Percentiles rank a stretch among this genome's conserved stretches.
Conservation (phyloP, 2,329 filamentous ascomycete species). For the Pseudogymnoascus sp. region DNA sequence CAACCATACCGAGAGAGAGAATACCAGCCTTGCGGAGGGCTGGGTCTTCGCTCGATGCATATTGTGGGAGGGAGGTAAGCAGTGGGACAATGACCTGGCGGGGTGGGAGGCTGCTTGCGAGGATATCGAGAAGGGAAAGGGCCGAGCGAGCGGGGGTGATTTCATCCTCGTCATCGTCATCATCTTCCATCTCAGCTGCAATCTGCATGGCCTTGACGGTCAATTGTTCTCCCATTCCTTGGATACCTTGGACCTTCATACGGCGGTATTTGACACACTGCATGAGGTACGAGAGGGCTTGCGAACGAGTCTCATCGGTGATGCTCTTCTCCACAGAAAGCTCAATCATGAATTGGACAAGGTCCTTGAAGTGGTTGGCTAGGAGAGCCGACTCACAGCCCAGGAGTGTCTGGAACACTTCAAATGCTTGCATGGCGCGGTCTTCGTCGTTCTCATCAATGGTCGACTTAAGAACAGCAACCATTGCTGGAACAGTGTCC, state of each 20-base stretch:
- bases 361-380: slow-evolving; percentile 76
- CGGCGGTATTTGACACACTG: slow-evolving; percentile 87
- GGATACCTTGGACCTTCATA: slow-evolving; percentile 88
- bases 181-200: slow-evolving; percentile 76
- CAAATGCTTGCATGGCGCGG: slow-evolving; percentile 81
- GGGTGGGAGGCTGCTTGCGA: slow-evolving; percentile 80
- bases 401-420: slow-evolving; percentile 93
- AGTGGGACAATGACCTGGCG: slow-evolving; percentile 91
- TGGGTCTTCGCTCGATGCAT: slow-evolving; percentile 65
- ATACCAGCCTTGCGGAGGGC: slow-evolving; percentile 85
- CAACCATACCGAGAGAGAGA: slow-evolving; percentile 83
- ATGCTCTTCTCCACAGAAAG: slow-evolving; percentile 67
- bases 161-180: slow-evolving; percentile 73
- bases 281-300: slow-evolving; percentile 89
- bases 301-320: slow-evolving; percentile 77
- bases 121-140: slow-evolving; percentile 78
- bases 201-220: slow-evolving; percentile 85
- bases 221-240: slow-evolving; percentile 73
- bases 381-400: slow-evolving; percentile 81
- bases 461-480: slow-evolving; percentile 76
- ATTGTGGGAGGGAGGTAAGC: slow-evolving; percentile 75
- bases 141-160: slow-evolving; percentile 78
- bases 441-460: slow-evolving; percentile 78
- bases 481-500: slow-evolving; percentile 76
- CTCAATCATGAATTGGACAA: slow-evolving; percentile 90